Evolutionary conservation across 1,284 basidiomycete species (phyloP), one percentile per base, ranked within the genome.

Genomic region (Apiotrichum veenhuisii): DNA sequence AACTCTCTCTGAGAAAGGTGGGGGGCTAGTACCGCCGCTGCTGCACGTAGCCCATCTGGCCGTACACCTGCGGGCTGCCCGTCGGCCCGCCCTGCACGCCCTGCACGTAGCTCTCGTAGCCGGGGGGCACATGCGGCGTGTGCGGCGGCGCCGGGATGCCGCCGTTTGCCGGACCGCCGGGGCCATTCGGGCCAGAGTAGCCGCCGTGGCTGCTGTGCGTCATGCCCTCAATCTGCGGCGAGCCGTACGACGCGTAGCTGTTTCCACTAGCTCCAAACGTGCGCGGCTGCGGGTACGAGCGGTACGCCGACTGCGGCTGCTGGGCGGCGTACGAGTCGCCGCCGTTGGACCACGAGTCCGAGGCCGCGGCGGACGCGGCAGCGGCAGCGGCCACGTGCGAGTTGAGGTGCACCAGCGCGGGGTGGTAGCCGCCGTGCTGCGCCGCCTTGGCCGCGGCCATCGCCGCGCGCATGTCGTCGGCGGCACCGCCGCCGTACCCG

Each of bases 361-460:
- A 43, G n/a, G 18, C 22, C 5, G 27, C 17, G 25, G 38, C 37
- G 12, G 43, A 44, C 1, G 52, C 52, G 0, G 52, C 52, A 1
- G 27, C 36, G 0, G 52, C 45, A 7, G 44, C 52, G 12, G 51
- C 51, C 18, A 40, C 46, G 41, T 52, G 57, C 44, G 54, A 48
- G 52, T 62, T 62, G 34, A 62, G 54, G 44, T 62, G 60, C 15
- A 55, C 60, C 14, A 62, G 57, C n/a, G 60, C 60, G 4, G 60
- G 60, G 49, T 62, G 60, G 54, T 52, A 52, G 41, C 58, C 54
- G 40, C 20, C 38, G 37, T 46, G 54, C 12, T 54, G 53, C 2
- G 51, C 58, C 10, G 55, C 49, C 23, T 43, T 42, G 14, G 51
- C 42, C 17, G 33, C 50, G 15, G 51, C 51, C 0, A 48, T 36